These are phyloP conservation scores for Cronartium ribicola DNA, from an alignment of 1,284 basidiomycete genomes.

Conservation along the genomic window DNA sequence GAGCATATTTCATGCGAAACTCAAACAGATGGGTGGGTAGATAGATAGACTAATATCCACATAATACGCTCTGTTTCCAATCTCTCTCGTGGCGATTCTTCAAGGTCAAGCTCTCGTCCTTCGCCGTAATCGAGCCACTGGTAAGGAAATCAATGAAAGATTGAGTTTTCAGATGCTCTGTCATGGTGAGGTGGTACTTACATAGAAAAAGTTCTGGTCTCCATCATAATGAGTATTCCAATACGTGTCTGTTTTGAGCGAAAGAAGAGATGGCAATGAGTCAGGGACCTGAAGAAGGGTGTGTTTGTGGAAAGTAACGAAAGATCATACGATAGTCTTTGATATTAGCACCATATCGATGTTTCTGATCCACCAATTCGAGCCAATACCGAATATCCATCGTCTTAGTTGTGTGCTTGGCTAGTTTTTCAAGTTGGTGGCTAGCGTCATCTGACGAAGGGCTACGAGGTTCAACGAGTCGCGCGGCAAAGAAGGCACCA, in stretches of 20 bases:
- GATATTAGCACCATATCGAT: slow-evolving; percentile 66
- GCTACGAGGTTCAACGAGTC: slow-evolving; percentile 44
- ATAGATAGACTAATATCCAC: slow-evolving; percentile 42
- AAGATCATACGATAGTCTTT: slow-evolving; percentile 46
- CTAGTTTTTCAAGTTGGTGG: not conserved
- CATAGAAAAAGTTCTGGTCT: slow-evolving; percentile 67
- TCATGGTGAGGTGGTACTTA: slow-evolving; percentile 52
- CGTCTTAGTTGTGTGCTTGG: slow-evolving; percentile 41
- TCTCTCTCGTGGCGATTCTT: slow-evolving; percentile 64
- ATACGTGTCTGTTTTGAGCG: slow-evolving; percentile 52
- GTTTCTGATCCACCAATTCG: slow-evolving; percentile 67
- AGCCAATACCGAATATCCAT: slow-evolving; percentile 50
- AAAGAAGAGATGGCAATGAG: not conserved
- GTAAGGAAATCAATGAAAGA: not conserved
- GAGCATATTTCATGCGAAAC: not conserved
- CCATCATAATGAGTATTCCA: slow-evolving; percentile 64
- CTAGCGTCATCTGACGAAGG: not conserved
- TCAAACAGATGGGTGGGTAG: no score
- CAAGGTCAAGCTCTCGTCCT: slow-evolving; percentile 63
- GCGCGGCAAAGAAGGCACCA: slow-evolving; percentile 45
- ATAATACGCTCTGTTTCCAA: slow-evolving; percentile 62
- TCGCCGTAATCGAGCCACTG: slow-evolving; percentile 66
- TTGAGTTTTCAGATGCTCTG: not conserved
- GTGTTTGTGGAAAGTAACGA: slow-evolving; percentile 43
- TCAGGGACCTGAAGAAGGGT: slow-evolving; percentile 1